Percentiles rank a stretch among this genome's conserved stretches.
phyloP scores from a whole-genome alignment of 2,329 filamentous ascomycete genomes.

The Zymoseptoria crescenta region DNA sequence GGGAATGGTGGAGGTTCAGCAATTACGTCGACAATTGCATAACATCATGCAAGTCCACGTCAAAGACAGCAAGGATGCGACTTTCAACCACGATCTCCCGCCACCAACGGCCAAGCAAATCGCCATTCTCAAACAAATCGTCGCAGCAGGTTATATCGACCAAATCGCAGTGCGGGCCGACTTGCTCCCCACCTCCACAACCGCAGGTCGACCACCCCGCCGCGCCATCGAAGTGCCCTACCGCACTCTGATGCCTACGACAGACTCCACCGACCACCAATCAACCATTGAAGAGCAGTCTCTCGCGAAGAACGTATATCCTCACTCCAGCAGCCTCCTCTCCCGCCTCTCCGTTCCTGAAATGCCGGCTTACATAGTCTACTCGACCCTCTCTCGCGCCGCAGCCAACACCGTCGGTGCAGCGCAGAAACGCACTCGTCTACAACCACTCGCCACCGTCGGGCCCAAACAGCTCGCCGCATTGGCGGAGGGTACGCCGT shows the following conservation, averaged over 20 bases:
- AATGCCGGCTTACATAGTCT: conserved; percentile 81
- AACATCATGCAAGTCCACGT: conserved; percentile 57
- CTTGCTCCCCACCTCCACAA: conserved; percentile 55
- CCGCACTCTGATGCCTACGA: conserved; percentile 68
- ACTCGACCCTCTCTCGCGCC: conserved; percentile 72
- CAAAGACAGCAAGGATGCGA: conserved; percentile 6
- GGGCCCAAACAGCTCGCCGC: conserved; percentile 67
- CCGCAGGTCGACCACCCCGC: conserved; percentile 55
- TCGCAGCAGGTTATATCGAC: conserved; percentile 87
- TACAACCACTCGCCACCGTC: conserved; percentile 79
- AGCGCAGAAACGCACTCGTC: conserved; percentile 65
- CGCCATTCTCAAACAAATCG: conserved; percentile 79
- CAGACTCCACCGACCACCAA: conserved; percentile 26
- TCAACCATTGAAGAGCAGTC: conserved; percentile 34
- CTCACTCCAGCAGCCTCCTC: conserved; percentile 79
- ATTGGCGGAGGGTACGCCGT: conserved; percentile 74
- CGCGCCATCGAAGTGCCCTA: conserved; percentile 92
- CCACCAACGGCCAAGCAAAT: conserved; percentile 57
- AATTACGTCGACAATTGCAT: conserved; percentile 75
- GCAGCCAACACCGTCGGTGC: conserved; percentile 36
- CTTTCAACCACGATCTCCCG: conserved; percentile 39
- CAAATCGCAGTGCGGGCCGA: conserved; percentile 90
- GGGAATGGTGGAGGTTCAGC: conserved; percentile 74
- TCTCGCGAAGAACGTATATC: conserved; percentile 64
- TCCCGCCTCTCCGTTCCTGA: conserved; percentile 60